These are phyloP conservation scores for Dictyostelium citrinum DNA, from an alignment of 78 protist species.

Conservation along the genomic window DNA sequence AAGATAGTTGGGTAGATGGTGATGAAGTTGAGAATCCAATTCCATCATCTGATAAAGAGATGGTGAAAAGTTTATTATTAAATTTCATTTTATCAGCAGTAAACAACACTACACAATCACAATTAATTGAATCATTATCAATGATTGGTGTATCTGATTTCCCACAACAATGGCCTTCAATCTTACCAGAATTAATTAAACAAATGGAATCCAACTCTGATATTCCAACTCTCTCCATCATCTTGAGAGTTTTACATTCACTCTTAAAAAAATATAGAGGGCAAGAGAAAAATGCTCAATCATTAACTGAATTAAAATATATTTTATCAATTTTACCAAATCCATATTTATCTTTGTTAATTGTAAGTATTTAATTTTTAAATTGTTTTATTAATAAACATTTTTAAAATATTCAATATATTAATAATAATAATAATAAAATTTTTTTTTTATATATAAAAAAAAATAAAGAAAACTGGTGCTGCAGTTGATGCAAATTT, in stretches of 20 bases:
- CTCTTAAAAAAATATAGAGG: constrained; percentile 43
- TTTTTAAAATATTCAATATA: too few species aligned
- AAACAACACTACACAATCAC: neutral
- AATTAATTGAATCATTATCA: constrained; percentile 50
- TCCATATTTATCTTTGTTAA: constrained; percentile 40
- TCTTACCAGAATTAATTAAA: constrained; percentile 30
- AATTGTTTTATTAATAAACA: too few species aligned
- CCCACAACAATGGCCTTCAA: constrained; percentile 78
- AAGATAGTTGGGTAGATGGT: constrained; percentile 33
- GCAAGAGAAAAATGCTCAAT: neutral
- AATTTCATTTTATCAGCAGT: constrained; percentile 6
- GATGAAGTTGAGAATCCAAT: constrained; percentile 29
- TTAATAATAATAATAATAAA: neutral
- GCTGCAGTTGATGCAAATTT: neutral
- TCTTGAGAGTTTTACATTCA: constrained; percentile 2
- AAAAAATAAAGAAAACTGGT: neutral
- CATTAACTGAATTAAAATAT: constrained; percentile 30
- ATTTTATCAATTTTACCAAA: constrained; percentile 34
- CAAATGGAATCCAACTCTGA: neutral
- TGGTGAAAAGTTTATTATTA: constrained; percentile 16
- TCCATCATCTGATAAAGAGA: constrained; percentile 10
- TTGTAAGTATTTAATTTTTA: constrained; percentile 8
- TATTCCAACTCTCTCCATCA: neutral
- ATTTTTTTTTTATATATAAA: neutral
- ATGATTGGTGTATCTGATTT: constrained; percentile 69